Conservation (phyloP, 192 early-diverging fungal genomes). For the Rhizoclosmatium sp. region DNA sequence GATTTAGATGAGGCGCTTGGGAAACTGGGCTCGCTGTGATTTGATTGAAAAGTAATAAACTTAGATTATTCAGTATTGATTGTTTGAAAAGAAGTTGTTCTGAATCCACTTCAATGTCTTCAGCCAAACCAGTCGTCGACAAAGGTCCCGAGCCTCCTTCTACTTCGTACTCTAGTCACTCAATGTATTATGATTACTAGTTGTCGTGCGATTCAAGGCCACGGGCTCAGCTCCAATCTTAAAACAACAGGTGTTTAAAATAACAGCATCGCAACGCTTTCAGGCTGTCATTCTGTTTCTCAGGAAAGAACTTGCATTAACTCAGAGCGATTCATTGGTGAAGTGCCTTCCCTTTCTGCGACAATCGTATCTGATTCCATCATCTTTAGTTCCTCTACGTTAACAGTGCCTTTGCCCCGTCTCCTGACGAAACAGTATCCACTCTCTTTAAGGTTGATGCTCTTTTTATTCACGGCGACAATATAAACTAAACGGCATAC, state of each 20-base stretch:
- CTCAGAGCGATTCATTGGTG: constrained; percentile 48
- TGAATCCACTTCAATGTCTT: not conserved
- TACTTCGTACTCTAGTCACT: not conserved
- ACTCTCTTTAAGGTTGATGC: constrained; percentile 76
- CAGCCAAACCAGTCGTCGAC: constrained; percentile 7
- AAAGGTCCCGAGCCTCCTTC: constrained; percentile 2
- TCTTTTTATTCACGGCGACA: too few species aligned
- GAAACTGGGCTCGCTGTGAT: constrained; percentile 16
- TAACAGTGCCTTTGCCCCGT: constrained; percentile 92
- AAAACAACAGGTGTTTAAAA: constrained; percentile 86
- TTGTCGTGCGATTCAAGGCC: constrained; percentile 84
- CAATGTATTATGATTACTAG: constrained; percentile 43
- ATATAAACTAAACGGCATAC: too few species aligned
- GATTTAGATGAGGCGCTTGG: constrained; percentile 16
- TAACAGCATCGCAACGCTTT: constrained; percentile 83
- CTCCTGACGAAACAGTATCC: constrained; percentile 87
- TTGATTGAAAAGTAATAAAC: not conserved
- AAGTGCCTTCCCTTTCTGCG: not conserved
- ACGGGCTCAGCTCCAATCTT: constrained; percentile 92
- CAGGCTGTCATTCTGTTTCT: constrained; percentile 86
- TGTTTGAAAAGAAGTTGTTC: not conserved
- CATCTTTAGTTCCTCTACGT: constrained; percentile 83
- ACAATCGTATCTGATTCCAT: not conserved
- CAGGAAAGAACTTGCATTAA: constrained; percentile 69
- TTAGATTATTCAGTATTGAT: too few species aligned